These are phyloP conservation scores for Spinacia oleracea DNA, from an alignment of 179 eudicot species.

Conservation along the genomic window DNA sequence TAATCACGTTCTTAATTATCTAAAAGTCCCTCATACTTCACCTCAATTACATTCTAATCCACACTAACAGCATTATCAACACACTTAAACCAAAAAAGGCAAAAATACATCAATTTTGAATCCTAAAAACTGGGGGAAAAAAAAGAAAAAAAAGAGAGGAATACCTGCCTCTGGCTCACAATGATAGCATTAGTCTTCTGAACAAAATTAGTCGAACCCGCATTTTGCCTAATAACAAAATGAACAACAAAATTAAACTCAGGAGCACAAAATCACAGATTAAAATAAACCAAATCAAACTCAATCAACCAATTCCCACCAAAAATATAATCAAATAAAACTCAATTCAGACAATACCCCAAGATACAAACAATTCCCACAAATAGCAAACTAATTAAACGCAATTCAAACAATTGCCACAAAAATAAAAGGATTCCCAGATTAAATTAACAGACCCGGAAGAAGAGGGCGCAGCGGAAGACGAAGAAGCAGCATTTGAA, in stretches of 20 bases:
- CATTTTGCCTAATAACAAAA: conserved; percentile 36
- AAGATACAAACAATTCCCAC: too few species aligned
- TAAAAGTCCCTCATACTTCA: not conserved
- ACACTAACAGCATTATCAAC: too few species aligned
- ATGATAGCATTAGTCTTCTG: conserved; percentile 75
- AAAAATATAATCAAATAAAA: too few species aligned
- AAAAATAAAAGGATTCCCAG: conserved; percentile 5
- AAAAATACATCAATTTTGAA: not conserved
- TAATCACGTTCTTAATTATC: not conserved
- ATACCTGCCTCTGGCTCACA: conserved; percentile 89
- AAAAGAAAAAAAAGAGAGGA: not conserved
- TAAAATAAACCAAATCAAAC: conserved; percentile 3
- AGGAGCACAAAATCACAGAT: not conserved
- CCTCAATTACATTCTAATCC: not conserved
- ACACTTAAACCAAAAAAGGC: not conserved
- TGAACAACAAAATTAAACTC: not conserved
- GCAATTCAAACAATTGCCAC: not conserved
- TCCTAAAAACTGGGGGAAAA: not conserved
- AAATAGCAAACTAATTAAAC: not conserved
- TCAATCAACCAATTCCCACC: too few species aligned
- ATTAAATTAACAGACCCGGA: conserved; percentile 42
- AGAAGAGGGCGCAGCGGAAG: conserved; percentile 24
- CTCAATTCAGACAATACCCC: too few species aligned
- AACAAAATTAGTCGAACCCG: conserved; percentile 28
- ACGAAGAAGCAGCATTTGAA: conserved; percentile 19